These are phyloP conservation scores for Citrus hindsii DNA, from an alignment of 345 rosid species.

Conservation along the genomic window DNA sequence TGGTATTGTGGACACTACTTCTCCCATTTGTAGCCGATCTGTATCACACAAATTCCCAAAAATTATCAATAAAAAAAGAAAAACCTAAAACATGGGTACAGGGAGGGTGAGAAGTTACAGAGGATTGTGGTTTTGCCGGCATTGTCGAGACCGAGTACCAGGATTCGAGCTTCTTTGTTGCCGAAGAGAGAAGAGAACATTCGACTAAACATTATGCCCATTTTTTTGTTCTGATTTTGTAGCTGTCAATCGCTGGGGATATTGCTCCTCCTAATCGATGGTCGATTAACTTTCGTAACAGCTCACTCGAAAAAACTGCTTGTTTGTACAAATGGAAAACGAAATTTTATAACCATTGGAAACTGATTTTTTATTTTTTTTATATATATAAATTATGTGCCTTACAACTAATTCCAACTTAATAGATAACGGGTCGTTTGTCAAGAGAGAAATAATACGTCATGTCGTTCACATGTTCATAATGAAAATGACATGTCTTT, in stretches of 20 bases:
- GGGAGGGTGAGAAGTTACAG: constrained; percentile 32
- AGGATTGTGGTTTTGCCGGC: constrained; percentile 90
- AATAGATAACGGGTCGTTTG: too few species aligned
- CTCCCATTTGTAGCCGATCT: constrained; percentile 99
- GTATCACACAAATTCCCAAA: constrained; percentile 10
- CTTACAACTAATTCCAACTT: too few species aligned
- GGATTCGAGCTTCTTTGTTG: constrained; percentile 84
- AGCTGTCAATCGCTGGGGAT: not conserved
- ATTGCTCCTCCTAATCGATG: not conserved
- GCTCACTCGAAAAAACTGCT: not conserved
- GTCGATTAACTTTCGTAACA: not conserved
- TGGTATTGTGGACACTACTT: constrained; percentile 92
- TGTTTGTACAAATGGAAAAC: too few species aligned
- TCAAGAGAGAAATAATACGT: rapidly evolving
- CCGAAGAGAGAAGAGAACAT: constrained; percentile 81
- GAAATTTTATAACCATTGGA: too few species aligned
- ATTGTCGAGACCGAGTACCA: constrained; percentile 88
- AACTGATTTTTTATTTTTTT: too few species aligned
- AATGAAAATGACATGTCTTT: too few species aligned
- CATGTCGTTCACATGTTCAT: too few species aligned
- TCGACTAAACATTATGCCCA: constrained; percentile 72
- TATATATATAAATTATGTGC: too few species aligned
- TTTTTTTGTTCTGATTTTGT: not conserved
- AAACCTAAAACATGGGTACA: not conserved
- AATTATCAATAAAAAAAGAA: constrained; percentile 6